A percentile compares a stretch with the other conserved stretches of the same genome.
Evolutionary conservation across 805 yeast species (phyloP).

Genomic region (Debaryomyces maramus): DNA sequence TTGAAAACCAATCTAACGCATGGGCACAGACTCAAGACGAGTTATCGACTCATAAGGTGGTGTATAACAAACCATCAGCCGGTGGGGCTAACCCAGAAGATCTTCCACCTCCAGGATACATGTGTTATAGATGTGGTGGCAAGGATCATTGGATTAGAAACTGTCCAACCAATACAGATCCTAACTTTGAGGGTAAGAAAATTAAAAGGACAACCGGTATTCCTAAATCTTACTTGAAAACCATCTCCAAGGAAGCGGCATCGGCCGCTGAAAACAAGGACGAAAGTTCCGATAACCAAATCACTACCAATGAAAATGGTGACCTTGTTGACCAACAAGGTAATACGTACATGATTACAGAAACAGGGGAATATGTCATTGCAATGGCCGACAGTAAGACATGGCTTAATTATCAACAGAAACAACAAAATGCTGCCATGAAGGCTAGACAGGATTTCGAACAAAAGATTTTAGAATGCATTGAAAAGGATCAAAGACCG

Average conservation of each 20-base stretch:
- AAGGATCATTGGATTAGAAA: slow-evolving; percentile 92
- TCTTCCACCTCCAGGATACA: slow-evolving; percentile 91
- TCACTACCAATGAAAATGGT: slow-evolving; percentile 42
- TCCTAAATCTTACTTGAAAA: slow-evolving; percentile 86
- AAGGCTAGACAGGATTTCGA: slow-evolving; percentile 56
- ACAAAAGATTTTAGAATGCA: slow-evolving; percentile 28
- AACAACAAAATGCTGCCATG: slow-evolving; percentile 49
- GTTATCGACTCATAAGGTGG: slow-evolving; percentile 81
- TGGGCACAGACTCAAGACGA: slow-evolving; percentile 95
- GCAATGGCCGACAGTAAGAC: slow-evolving; percentile 93
- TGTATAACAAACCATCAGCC: slow-evolving; percentile 53
- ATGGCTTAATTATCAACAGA: slow-evolving; percentile 84
- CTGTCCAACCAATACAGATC: slow-evolving; percentile 93
- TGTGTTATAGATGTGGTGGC: slow-evolving; percentile 95
- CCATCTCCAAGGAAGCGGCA: slow-evolving; percentile 78
- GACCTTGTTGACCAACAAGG: slow-evolving; percentile 47
- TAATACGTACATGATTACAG: slow-evolving; percentile 78
- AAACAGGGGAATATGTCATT: slow-evolving; percentile 91
- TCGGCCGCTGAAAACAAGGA: slow-evolving; percentile 44
- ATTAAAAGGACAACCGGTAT: slow-evolving; percentile 95
- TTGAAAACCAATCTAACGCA: slow-evolving; percentile 87
- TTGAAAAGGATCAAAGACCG: slow-evolving; percentile 27
- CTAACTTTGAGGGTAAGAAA: slow-evolving; percentile 89
- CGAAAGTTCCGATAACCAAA: slow-evolving; percentile 23
- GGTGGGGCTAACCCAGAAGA: slow-evolving; percentile 50